A percentile compares a stretch with the other conserved stretches of the same genome.
These are phyloP conservation scores for Eucalyptus polybractea DNA, from an alignment of 345 rosid species.

Conservation along the genomic window DNA sequence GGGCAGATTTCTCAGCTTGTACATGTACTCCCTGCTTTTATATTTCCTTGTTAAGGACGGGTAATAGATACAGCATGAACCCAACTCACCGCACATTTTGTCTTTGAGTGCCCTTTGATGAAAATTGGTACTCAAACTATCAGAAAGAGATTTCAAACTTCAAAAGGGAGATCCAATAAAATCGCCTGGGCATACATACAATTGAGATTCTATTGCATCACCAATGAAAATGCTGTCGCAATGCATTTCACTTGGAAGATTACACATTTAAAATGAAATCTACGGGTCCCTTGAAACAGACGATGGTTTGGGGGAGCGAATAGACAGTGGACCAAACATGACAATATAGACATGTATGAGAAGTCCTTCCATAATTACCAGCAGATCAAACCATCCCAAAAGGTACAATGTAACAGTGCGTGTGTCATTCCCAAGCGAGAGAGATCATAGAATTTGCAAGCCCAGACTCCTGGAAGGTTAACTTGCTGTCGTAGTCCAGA, in stretches of 20 bases:
- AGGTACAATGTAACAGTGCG: neutral
- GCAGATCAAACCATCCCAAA: neutral
- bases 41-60: neutral
- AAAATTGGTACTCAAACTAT: neutral
- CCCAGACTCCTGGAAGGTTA: conserved; percentile 76
- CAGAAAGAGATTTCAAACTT: neutral
- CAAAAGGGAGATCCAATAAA: neutral
- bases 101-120: neutral
- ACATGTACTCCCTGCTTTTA: neutral
- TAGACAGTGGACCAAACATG: neutral
- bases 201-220: neutral
- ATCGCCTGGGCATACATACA: neutral
- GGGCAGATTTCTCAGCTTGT: neutral
- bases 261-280: neutral
- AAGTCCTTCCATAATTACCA: neutral
- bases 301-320: neutral
- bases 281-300: neutral
- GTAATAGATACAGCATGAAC: neutral
- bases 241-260: neutral
- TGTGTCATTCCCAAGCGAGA: conserved; percentile 54
- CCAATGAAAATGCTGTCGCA: neutral
- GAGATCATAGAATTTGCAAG: conserved; percentile 85
- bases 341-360: neutral
- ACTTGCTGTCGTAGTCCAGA: conserved; percentile 53
- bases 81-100: neutral